A percentile compares a stretch with the other conserved stretches of the same genome.
These are phyloP conservation scores for Xylariaceae sp. DNA, from an alignment of 2,329 filamentous ascomycete species.

Conservation along the genomic window DNA sequence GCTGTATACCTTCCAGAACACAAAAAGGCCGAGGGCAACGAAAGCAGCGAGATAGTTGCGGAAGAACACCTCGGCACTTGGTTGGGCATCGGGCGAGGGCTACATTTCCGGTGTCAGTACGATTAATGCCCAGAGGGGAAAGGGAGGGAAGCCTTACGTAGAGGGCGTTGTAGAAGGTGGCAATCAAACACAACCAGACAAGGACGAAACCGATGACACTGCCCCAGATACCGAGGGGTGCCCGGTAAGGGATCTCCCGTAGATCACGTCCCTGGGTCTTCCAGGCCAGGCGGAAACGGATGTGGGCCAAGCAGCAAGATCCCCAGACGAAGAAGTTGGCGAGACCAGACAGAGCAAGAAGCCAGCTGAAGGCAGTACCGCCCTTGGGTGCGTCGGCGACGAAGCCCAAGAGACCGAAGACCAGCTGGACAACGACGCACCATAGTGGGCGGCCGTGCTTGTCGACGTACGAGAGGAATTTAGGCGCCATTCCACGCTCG, in stretches of 20 bases:
- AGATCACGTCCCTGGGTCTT: slow-evolving; percentile 49
- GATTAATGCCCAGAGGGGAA: neutral
- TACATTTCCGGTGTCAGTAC: slow-evolving; percentile 18
- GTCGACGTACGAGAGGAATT: slow-evolving; percentile 56
- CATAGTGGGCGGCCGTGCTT: slow-evolving; percentile 54
- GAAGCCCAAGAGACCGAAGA: slow-evolving; percentile 56
- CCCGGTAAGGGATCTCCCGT: slow-evolving; percentile 43
- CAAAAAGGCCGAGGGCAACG: slow-evolving; percentile 52
- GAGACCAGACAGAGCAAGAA: slow-evolving; percentile 66
- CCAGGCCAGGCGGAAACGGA: slow-evolving; percentile 61
- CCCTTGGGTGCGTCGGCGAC: slow-evolving; percentile 42
- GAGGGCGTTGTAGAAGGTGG: slow-evolving; percentile 66
- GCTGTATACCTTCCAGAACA: slow-evolving; percentile 59
- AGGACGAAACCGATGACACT: slow-evolving; percentile 64
- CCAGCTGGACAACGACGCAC: slow-evolving; percentile 47
- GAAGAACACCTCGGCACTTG: slow-evolving; percentile 51
- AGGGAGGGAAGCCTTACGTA: slow-evolving; percentile 37
- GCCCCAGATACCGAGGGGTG: slow-evolving; percentile 54
- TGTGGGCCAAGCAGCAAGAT: slow-evolving; percentile 59
- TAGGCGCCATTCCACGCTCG: slow-evolving; percentile 47
- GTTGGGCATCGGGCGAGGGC: slow-evolving; percentile 31
- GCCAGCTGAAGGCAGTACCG: slow-evolving; percentile 54
- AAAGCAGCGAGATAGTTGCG: slow-evolving; percentile 50
- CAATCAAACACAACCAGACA: slow-evolving; percentile 62
- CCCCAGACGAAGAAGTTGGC: slow-evolving; percentile 73